A percentile compares a stretch with the other conserved stretches of the same genome.
Conservation (phyloP, 106 monocot species). For the Platanthera guangdongensis region DNA sequence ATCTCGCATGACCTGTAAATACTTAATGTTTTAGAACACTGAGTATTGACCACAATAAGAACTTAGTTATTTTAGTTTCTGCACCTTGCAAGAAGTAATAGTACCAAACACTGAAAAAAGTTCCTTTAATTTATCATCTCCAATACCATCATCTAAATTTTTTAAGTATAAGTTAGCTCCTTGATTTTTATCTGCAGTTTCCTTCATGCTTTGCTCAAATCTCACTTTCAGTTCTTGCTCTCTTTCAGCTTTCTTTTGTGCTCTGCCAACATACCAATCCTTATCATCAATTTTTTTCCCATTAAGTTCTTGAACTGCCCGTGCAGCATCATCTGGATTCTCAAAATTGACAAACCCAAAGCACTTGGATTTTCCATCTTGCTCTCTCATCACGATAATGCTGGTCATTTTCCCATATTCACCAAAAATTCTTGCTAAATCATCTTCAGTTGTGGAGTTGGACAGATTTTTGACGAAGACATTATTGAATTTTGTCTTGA, state of each 20-base stretch:
- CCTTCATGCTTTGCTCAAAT: conserved; percentile 24
- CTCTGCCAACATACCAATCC: conserved; percentile 31
- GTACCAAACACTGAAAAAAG: conserved; percentile 19
- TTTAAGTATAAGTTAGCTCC: conserved; percentile 26
- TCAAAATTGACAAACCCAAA: conserved; percentile 37
- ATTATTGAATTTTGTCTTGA: conserved; percentile 32
- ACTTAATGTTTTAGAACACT: neutral
- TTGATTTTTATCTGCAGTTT: conserved; percentile 18
- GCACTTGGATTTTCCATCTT: conserved; percentile 27
- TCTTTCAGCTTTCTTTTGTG: conserved; percentile 28
- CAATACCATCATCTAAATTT: conserved; percentile 22
- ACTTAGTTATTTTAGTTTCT: neutral
- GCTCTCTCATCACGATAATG: conserved; percentile 41
- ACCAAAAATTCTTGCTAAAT: conserved; percentile 35
- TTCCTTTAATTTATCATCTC: conserved; percentile 23
- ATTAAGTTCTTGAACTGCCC: conserved; percentile 26
- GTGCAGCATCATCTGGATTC: conserved; percentile 23
- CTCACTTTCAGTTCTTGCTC: conserved; percentile 19
- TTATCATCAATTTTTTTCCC: conserved; percentile 31
- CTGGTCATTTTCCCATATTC: conserved; percentile 46
- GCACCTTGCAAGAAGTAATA: conserved; percentile 27
- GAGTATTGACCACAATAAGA: neutral
- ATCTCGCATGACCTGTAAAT: conserved; percentile 58
- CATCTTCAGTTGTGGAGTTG: conserved; percentile 35
- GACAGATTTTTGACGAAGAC: conserved; percentile 61